Base-by-base conservation (phyloP, 345 rosid species). In the Arabis alpina region DNA sequence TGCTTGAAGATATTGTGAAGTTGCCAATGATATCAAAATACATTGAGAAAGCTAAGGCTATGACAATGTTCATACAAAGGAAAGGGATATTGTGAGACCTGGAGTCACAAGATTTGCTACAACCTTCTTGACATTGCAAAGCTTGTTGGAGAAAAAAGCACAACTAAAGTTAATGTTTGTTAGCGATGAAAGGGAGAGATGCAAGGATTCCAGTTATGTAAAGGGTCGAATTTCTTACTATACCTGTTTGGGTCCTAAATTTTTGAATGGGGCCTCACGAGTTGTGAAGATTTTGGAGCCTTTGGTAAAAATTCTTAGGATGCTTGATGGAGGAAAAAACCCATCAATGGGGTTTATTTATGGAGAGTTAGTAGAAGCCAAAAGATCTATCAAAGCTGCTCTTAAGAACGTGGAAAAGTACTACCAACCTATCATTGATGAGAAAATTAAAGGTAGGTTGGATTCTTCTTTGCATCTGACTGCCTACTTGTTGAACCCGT, bases 31-130 rank as follows among this genome's bases (percentile, higher is more conserved):
- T 55, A 4, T 56, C 45, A 1, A 16, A 36, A 3, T 56, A 15
- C 61, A 56, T 56, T 56, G 61, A 56, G 6, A 56, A 56, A 37
- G 30, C 45, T 37, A 56, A 56, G 14, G 45, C 10, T 15, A 14
- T 56, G 45, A 16, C 10, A 12, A 56, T 1, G 30, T 37, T 60
- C 50, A 60, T 60, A 37, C 32, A 0, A 64, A 51, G 8, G 52
- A 50, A 45, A 50, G 5, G 24, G 37, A 48, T 63, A 34, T 47
- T 11, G 30, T 47, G 28, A 45, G 11, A 36, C 41, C 8, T 6
- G 55, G 55, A 45, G 32, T 63, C 27, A 47, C 44, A 8, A 47
- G 4, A 23, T 47, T 63, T 19, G 43, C 68, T 32, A 64, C 69
- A 23, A 36, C 36, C 3, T 37, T 64, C 14, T 50, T 50, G 58